A percentile compares a stretch with the other conserved stretches of the same genome.
Conservation (phyloP, 75 land plant genomes). For the Cupressus sempervirens region DNA sequence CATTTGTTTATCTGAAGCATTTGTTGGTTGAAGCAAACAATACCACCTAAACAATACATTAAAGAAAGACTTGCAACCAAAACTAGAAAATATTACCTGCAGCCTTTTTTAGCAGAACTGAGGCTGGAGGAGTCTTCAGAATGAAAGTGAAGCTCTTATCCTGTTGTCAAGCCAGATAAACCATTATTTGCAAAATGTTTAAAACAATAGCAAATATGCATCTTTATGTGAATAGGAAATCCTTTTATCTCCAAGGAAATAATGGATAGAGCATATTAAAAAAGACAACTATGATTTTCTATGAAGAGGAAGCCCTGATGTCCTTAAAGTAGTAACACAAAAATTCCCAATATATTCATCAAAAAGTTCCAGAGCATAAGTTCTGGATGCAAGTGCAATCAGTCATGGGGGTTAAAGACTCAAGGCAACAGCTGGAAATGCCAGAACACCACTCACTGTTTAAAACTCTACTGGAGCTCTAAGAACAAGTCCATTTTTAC, state of each 20-base stretch:
- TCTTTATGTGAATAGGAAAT: background rate
- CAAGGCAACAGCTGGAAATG: background rate
- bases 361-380: background rate
- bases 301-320: background rate
- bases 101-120: constrained; percentile 88
- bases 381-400: background rate
- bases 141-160: constrained; percentile 95
- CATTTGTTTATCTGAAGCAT: background rate
- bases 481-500: background rate
- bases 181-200: background rate
- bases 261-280: background rate
- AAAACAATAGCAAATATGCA: background rate
- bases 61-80: background rate
- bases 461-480: background rate
- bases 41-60: background rate
- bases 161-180: constrained; percentile 27
- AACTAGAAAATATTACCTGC: constrained; percentile 55
- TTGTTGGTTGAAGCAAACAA: background rate
- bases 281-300: background rate
- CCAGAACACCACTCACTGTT: background rate
- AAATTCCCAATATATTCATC: background rate
- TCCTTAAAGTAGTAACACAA: background rate
- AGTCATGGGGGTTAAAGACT: background rate
- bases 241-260: too few species aligned
- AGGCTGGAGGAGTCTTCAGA: constrained; percentile 97